Conservation (phyloP, 768 basidiomycete genomes). For the Clitopilus hobsonii region DNA sequence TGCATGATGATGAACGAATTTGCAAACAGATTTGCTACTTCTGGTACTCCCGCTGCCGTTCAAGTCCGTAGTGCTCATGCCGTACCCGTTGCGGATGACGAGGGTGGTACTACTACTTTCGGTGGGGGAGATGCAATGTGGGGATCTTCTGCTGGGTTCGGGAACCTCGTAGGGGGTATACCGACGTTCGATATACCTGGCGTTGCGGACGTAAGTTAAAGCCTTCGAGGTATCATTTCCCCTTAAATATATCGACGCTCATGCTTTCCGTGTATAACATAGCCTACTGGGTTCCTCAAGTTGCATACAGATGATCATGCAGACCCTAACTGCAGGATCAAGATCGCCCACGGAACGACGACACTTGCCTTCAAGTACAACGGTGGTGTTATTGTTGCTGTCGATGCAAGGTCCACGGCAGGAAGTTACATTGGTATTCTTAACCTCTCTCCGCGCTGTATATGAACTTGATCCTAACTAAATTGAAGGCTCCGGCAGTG, state of each 20-base stretch:
- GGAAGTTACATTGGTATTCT: constrained; percentile 91
- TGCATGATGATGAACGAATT: constrained; percentile 65
- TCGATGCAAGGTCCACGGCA: constrained; percentile 95
- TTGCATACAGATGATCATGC: constrained; percentile 95
- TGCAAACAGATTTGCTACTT: constrained; percentile 60
- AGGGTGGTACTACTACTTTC: constrained; percentile 14
- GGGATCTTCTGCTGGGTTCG: constrained; percentile 81
- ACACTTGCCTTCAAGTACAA: constrained; percentile 95
- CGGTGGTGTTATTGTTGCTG: constrained; percentile 98
- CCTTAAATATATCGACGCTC: too few relatives aligned
- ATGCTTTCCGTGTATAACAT: constrained; percentile 7
- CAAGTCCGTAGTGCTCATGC: constrained; percentile 46
- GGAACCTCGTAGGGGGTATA: constrained; percentile 63
- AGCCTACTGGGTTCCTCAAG: constrained; percentile 89
- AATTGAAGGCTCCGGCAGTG: constrained; percentile 86
- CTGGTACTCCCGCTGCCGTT: constrained; percentile 32
- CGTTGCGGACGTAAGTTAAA: constrained; percentile 74
- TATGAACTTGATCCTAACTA: constrained; percentile 1
- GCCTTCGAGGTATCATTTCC: too few relatives aligned
- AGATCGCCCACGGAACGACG: constrained; percentile 98
- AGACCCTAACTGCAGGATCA: constrained; percentile 92
- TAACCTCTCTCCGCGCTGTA: too few relatives aligned
- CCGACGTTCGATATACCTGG: constrained; percentile 71
- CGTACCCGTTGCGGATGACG: constrained; percentile 54
- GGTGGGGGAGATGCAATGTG: constrained; percentile 58